Percentiles rank a stretch among this genome's conserved stretches.
Conservation (phyloP, 352 stramenopile genomes). For the Globisporangium megalacanthum region DNA sequence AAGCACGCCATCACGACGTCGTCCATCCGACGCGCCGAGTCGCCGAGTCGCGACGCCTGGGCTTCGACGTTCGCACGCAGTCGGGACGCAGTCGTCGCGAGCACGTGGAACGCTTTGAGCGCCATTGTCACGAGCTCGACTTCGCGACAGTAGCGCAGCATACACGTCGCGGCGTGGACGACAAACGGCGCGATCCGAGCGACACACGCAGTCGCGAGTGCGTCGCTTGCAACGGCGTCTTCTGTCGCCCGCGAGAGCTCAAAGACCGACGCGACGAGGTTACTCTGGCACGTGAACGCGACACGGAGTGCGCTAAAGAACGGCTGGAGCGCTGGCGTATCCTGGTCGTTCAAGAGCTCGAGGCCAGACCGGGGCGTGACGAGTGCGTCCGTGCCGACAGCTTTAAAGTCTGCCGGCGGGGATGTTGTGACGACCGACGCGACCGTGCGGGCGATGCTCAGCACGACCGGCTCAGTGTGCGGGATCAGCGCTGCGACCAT, state of each 20-base stretch:
- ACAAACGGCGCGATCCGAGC: constrained; percentile 60
- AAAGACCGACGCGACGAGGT: constrained; percentile 69
- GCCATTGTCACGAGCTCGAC: constrained; percentile 78
- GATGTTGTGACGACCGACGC: constrained; percentile 80
- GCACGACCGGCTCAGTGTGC: constrained; percentile 48
- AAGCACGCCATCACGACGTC: constrained; percentile 72
- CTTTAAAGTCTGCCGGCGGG: constrained; percentile 61
- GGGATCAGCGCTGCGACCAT: constrained; percentile 70
- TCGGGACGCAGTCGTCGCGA: constrained; percentile 69
- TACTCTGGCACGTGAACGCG: constrained; percentile 64
- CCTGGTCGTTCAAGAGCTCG: constrained; percentile 79
- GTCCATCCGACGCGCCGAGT: constrained; percentile 55
- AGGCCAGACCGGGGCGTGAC: constrained; percentile 53
- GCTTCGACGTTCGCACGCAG: constrained; percentile 49
- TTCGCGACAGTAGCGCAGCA: constrained; percentile 77
- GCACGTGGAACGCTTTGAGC: constrained; percentile 80
- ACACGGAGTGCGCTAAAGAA: constrained; percentile 82
- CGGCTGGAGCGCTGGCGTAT: constrained; percentile 64
- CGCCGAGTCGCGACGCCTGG: constrained; percentile 22
- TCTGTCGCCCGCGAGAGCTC: constrained; percentile 54
- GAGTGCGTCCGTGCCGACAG: constrained; percentile 30
- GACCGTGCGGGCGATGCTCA: constrained; percentile 54
- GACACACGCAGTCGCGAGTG: constrained; percentile 54
- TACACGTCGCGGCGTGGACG: constrained; percentile 65
- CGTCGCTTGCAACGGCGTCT: constrained; percentile 37